A percentile compares a stretch with the other conserved stretches of the same genome.
phyloP scores from a whole-genome alignment of 2,329 filamentous ascomycete genomes.

The Exophiala sp. region DNA sequence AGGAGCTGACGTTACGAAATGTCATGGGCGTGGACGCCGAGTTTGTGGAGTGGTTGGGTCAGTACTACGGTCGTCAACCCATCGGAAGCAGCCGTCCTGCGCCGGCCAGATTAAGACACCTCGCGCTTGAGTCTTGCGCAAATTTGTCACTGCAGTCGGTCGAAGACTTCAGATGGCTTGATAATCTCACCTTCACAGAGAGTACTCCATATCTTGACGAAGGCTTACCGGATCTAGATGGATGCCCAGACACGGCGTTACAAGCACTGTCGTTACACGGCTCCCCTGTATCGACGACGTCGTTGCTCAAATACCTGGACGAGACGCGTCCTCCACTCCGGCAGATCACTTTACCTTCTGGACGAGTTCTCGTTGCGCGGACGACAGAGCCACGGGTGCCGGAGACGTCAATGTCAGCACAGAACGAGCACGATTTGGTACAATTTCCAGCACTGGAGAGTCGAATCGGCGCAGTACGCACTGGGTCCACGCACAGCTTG shows the following conservation, averaged over 20 bases:
- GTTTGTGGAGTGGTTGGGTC: slow-evolving; percentile 36
- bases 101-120: slow-evolving; percentile 3
- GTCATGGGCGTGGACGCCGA: slow-evolving; percentile 34
- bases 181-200: neutral
- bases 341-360: slow-evolving; percentile 14
- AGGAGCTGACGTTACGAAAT: slow-evolving; percentile 32
- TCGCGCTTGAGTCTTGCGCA: slow-evolving; percentile 14
- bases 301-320: slow-evolving; percentile 16
- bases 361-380: slow-evolving; percentile 1
- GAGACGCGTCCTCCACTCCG: slow-evolving; percentile 1
- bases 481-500: no score
- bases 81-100: neutral
- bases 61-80: neutral
- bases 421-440: neutral
- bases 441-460: neutral
- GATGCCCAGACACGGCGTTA: neutral
- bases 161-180: slow-evolving; percentile 16
- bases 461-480: neutral
- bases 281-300: slow-evolving; percentile 1
- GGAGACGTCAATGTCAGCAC: no score
- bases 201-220: no score
- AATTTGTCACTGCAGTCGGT: neutral
- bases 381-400: neutral
- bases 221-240: no score
- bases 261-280: slow-evolving; percentile 7